Base-by-base conservation (phyloP, 208 protist species). In the Phytomonas sp. region DNA sequence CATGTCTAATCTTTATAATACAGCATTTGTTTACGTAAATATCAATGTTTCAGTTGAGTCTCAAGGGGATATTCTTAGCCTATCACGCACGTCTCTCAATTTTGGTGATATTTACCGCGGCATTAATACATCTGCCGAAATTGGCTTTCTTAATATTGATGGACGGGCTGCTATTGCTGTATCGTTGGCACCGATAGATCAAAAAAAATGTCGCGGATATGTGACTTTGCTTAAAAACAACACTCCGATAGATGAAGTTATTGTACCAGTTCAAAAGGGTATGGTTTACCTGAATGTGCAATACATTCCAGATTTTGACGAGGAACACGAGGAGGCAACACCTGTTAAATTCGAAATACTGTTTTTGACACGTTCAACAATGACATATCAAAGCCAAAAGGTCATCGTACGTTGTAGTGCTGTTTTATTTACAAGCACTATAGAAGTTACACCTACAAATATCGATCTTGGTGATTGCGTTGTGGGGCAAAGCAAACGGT, bases 81-180 rank as follows among this genome's bases (percentile, higher is more conserved):
- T 92, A 19, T 72, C 76, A 2, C 77, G 90, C 30, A 78, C 82
- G 19, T 72, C 73, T 4, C 61, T 95, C 23, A 80, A 92, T 56
- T 93, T 95, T 76, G 89, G 89, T 42, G 87, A 88, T 60, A 80
- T 95, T 10, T 95, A 93, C 60, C 78, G 89, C 23, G 89, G 89
- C 10, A 88, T 78, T 8, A 75, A 75, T 62, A 76, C 86, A 0
- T 72, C 67, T 16, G 76, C 71, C 14, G 71, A 81, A 16, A 33
- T 93, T 33, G 77, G 45, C 23, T 61, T 91, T 64, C 72, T 69
- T 30, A 87, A 84, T 42, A 73, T 82, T 12, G 77, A 83, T 45
- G 79, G 74, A 8, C 77, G 83, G 29, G 83, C 86, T 42, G 81
- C 91, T 61, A 76, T 81, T 10, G 76, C 75, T 2, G 60, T 92